These are phyloP conservation scores for Venturiaceae sp. DNA, from an alignment of 2,329 filamentous ascomycete genomes.

Conservation along the genomic window DNA sequence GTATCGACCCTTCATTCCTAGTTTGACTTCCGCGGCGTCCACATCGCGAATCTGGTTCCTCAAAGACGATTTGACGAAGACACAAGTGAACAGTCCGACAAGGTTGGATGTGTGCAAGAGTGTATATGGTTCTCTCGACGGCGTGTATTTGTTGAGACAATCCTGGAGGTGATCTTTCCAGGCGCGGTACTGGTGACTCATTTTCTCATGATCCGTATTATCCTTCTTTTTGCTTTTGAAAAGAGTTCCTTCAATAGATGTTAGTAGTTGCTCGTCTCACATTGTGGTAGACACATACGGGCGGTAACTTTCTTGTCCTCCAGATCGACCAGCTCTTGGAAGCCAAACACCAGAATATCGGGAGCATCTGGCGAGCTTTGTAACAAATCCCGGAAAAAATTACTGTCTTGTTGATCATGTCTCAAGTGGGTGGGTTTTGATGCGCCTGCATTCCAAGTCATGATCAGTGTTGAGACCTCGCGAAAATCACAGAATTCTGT, in stretches of 20 bases:
- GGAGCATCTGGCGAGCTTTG: slow-evolving; percentile 61
- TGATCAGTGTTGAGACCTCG: slow-evolving; percentile 66
- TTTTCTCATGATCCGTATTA: slow-evolving; percentile 71
- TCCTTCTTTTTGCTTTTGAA: slow-evolving; percentile 80
- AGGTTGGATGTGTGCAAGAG: slow-evolving; percentile 82
- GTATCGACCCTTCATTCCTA: slow-evolving; percentile 89
- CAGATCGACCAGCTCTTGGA: slow-evolving; percentile 95
- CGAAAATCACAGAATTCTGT: slow-evolving; percentile 77
- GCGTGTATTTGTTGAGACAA: slow-evolving; percentile 75
- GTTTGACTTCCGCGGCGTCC: slow-evolving; percentile 76
- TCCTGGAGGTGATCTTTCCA: slow-evolving; percentile 87
- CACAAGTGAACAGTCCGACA: slow-evolving; percentile 89
- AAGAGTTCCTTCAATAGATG: slow-evolving; percentile 52
- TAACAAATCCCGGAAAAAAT: slow-evolving; percentile 74
- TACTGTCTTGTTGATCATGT: slow-evolving; percentile 57
- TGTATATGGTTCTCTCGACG: slow-evolving; percentile 66
- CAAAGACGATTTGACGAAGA: slow-evolving; percentile 80
- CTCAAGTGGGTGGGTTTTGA: slow-evolving; percentile 77
- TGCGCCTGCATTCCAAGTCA: slow-evolving; percentile 98
- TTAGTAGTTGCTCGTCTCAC: not conserved
- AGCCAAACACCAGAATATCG: slow-evolving; percentile 90
- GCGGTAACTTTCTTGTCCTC: slow-evolving; percentile 96
- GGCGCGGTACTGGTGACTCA: slow-evolving; percentile 94
- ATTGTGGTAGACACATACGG: slow-evolving; percentile 40
- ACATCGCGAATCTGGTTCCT: slow-evolving; percentile 69